These are phyloP conservation scores for Papiliotrema flavescens DNA, from an alignment of 1,284 basidiomycete genomes.

Conservation along the genomic window DNA sequence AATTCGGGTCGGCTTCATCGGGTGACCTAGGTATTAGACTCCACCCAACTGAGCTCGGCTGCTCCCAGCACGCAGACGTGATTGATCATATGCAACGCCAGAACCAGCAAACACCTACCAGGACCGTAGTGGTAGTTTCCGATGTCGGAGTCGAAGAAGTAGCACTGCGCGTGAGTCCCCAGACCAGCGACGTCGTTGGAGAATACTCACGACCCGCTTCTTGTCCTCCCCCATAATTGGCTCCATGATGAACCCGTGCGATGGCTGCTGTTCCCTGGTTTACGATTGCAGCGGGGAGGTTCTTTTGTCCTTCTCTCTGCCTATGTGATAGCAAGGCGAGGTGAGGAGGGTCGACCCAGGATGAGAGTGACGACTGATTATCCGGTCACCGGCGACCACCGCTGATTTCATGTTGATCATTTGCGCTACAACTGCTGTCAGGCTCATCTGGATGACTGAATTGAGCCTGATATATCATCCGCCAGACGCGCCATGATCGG, in stretches of 20 bases:
- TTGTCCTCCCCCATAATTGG: slow-evolving; percentile 72
- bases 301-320: too few species aligned
- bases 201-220: slow-evolving; percentile 73
- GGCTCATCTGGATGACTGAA: too few species aligned
- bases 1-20: slow-evolving; percentile 94
- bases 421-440: too few species aligned
- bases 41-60: neutral
- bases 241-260: slow-evolving; percentile 51
- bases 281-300: too few species aligned
- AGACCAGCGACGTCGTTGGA: neutral
- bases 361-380: too few species aligned
- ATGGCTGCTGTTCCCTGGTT: too few species aligned
- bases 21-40: slow-evolving; percentile 37
- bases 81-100: neutral
- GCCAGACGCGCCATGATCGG: too few species aligned
- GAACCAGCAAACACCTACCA: slow-evolving; percentile 55
- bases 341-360: too few species aligned
- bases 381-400: too few species aligned
- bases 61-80: neutral
- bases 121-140: slow-evolving; percentile 98
- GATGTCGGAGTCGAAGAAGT: slow-evolving; percentile 98
- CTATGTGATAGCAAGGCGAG: too few species aligned
- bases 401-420: too few species aligned
- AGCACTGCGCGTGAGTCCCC: slow-evolving; percentile 62
- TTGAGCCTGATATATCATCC: too few species aligned